phyloP scores from a whole-genome alignment of 148 eudicot genomes.

The Rhododendron mucronatum region DNA sequence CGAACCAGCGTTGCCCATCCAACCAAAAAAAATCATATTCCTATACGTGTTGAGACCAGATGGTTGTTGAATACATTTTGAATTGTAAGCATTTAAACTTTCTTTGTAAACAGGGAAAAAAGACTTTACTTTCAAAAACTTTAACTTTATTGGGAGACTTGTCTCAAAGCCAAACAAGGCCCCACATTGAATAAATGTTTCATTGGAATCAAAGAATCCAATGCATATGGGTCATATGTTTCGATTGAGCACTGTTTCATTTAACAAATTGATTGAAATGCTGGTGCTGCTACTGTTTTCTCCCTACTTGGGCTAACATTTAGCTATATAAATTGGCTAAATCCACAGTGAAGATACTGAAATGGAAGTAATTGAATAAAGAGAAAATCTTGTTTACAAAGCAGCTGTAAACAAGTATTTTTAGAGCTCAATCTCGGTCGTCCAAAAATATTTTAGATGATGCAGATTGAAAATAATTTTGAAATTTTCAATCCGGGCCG shows the following conservation, averaged over 20 bases:
- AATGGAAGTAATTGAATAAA: too few species aligned
- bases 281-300: not conserved
- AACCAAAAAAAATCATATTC: not conserved
- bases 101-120: not conserved
- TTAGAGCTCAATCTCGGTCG: too few species aligned
- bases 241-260: not conserved
- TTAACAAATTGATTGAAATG: not conserved
- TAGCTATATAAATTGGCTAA: not conserved
- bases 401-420: too few species aligned
- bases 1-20: not conserved
- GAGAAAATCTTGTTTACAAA: too few species aligned
- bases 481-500: too few species aligned
- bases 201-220: slow-evolving; percentile 3
- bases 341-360: not conserved
- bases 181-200: not conserved
- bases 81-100: not conserved
- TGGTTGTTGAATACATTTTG: not conserved
- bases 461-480: too few species aligned
- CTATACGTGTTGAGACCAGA: not conserved
- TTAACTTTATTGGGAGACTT: not conserved
- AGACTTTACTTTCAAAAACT: not conserved
- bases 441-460: too few species aligned
- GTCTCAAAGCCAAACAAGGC: not conserved
- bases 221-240: not conserved
- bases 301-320: not conserved